phyloP scores from a whole-genome alignment of 331 rosid species.

The Ulmus americana region DNA sequence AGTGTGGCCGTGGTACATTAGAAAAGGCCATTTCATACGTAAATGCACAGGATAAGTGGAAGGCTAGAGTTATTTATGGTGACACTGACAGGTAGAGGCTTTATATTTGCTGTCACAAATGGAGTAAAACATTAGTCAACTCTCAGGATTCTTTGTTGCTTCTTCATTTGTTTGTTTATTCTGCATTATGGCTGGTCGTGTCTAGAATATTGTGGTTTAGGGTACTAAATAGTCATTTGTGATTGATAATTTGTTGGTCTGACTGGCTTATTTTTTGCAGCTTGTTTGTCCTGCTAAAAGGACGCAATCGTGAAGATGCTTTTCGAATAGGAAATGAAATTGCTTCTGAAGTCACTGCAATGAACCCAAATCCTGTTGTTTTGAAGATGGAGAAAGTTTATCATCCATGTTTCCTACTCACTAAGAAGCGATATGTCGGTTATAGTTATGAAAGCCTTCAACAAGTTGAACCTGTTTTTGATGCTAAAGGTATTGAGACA shows the following conservation, averaged over 20 bases:
- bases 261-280: slow-evolving; percentile 45
- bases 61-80: slow-evolving; percentile 84
- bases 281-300: slow-evolving; percentile 92
- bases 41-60: slow-evolving; percentile 77
- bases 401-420: slow-evolving; percentile 79
- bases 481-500: slow-evolving; percentile 95
- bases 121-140: neutral
- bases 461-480: slow-evolving; percentile 68
- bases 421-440: slow-evolving; percentile 95
- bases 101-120: neutral
- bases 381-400: slow-evolving; percentile 93
- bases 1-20: slow-evolving; percentile 81
- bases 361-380: slow-evolving; percentile 82
- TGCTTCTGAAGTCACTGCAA: slow-evolving; percentile 77
- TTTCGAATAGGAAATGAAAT: slow-evolving; percentile 78
- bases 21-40: slow-evolving; percentile 81
- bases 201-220: neutral
- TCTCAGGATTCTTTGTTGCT: neutral
- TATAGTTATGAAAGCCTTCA: slow-evolving; percentile 81
- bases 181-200: neutral
- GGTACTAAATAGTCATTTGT: slow-evolving; percentile 2
- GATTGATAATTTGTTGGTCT: slow-evolving; percentile 15
- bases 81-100: slow-evolving; percentile 80
- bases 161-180: neutral
- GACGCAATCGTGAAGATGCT: slow-evolving; percentile 63